Evolutionary conservation across 2,329 filamentous ascomycete species (phyloP).

Genomic region (Aureobasidium namibiae): DNA sequence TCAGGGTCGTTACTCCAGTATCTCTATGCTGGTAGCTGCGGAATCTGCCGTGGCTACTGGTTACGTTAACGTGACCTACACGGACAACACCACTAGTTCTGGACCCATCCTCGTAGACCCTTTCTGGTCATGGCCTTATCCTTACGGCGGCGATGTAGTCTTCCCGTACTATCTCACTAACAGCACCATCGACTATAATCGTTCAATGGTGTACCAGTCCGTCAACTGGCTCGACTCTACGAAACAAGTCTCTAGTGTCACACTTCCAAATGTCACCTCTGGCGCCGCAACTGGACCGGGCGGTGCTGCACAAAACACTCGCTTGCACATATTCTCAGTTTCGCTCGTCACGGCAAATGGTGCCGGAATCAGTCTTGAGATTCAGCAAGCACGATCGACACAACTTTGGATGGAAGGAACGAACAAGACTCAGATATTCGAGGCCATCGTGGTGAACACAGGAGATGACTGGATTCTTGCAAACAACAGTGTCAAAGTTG

Average conservation of each 20-base stretch:
- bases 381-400: slow-evolving; percentile 35
- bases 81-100: slow-evolving; percentile 29
- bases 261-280: slow-evolving; percentile 29
- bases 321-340: slow-evolving; percentile 33
- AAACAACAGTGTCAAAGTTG: slow-evolving; percentile 28
- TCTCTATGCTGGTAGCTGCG: slow-evolving; percentile 33
- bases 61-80: slow-evolving; percentile 30
- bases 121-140: slow-evolving; percentile 34
- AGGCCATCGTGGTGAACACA: slow-evolving; percentile 31
- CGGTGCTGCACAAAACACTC: slow-evolving; percentile 22
- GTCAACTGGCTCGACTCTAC: slow-evolving; percentile 33
- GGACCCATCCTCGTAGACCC: slow-evolving; percentile 29
- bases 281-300: slow-evolving; percentile 27
- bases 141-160: slow-evolving; percentile 32
- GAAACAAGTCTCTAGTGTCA: slow-evolving; percentile 30
- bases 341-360: slow-evolving; percentile 26
- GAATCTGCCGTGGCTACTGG: slow-evolving; percentile 32
- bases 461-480: slow-evolving; percentile 28
- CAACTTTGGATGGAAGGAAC: slow-evolving; percentile 33
- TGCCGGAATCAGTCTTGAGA: slow-evolving; percentile 22
- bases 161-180: slow-evolving; percentile 33
- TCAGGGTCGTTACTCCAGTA: slow-evolving; percentile 28
- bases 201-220: slow-evolving; percentile 34
- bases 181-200: slow-evolving; percentile 29
- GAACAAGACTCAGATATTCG: slow-evolving; percentile 32